phyloP scores from a whole-genome alignment of 257 asterid species.

The Solanum lycopersicoides region DNA sequence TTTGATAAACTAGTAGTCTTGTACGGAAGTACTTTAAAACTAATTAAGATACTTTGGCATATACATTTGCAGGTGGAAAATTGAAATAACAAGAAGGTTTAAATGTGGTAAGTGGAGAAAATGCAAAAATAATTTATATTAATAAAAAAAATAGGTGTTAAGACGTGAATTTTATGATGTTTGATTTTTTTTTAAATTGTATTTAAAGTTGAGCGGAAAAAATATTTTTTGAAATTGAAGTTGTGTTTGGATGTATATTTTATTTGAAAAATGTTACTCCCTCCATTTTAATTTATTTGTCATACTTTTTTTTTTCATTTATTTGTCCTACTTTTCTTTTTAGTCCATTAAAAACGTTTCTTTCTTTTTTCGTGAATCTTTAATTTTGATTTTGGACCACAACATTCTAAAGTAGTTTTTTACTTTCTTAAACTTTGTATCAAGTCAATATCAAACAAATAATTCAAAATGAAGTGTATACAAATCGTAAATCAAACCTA shows the following conservation, averaged over 20 bases:
- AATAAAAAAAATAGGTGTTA: background rate
- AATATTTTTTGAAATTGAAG: background rate
- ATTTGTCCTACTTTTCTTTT: no score
- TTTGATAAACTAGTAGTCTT: background rate
- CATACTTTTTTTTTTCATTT: no score
- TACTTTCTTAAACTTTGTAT: no score
- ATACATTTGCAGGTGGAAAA: conserved; percentile 2
- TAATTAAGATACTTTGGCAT: background rate
- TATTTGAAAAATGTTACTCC: no score
- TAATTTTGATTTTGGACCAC: background rate
- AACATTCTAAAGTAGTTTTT: no score
- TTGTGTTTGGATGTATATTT: background rate
- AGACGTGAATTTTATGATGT: background rate
- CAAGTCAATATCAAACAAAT: no score
- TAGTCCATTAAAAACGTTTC: no score
- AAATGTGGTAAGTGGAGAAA: conserved; percentile 9
- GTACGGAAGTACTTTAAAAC: background rate
- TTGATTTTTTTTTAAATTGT: background rate
- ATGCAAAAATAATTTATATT: background rate
- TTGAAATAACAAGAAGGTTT: background rate
- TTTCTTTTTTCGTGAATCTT: background rate
- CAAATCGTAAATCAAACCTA: no score
- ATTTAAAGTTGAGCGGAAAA: background rate
- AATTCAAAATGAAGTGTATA: no score
- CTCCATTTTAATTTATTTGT: no score